These are phyloP conservation scores for Gnomoniopsis sp. DNA, from an alignment of 2,329 filamentous ascomycete species.

Conservation along the genomic window DNA sequence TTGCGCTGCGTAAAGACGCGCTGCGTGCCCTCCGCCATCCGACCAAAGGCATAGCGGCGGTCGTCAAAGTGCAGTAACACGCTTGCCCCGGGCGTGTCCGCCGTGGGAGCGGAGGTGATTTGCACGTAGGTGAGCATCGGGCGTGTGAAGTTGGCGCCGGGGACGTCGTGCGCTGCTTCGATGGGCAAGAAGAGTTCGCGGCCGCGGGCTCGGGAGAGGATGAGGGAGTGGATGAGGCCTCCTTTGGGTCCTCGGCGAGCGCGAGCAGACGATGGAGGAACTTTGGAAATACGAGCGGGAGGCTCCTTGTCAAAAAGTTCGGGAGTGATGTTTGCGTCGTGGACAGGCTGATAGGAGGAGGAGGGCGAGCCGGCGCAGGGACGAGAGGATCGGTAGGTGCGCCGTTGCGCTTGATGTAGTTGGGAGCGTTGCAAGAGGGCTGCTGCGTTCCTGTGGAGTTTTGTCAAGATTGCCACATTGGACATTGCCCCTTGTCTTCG, in stretches of 20 bases:
- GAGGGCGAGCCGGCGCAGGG: no score
- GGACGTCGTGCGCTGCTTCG: neutral
- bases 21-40: conserved; percentile 80
- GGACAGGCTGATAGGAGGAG: neutral
- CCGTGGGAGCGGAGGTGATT: conserved; percentile 77
- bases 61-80: conserved; percentile 77
- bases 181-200: neutral
- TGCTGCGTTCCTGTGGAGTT: neutral
- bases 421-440: neutral
- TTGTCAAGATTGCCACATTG: neutral
- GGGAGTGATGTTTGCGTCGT: neutral
- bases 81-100: conserved; percentile 79
- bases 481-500: neutral
- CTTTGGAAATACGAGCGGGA: neutral
- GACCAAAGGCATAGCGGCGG: conserved; percentile 82
- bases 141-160: neutral
- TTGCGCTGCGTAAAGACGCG: conserved; percentile 69
- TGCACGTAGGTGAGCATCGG: conserved; percentile 72
- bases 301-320: neutral
- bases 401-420: neutral
- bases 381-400: neutral
- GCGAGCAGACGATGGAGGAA: neutral
- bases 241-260: neutral
- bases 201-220: neutral
- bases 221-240: neutral